Evolutionary conservation across 2,329 filamentous ascomycete genomes (phyloP).

Genomic region (Macrophomina pseudophaseolina): DNA sequence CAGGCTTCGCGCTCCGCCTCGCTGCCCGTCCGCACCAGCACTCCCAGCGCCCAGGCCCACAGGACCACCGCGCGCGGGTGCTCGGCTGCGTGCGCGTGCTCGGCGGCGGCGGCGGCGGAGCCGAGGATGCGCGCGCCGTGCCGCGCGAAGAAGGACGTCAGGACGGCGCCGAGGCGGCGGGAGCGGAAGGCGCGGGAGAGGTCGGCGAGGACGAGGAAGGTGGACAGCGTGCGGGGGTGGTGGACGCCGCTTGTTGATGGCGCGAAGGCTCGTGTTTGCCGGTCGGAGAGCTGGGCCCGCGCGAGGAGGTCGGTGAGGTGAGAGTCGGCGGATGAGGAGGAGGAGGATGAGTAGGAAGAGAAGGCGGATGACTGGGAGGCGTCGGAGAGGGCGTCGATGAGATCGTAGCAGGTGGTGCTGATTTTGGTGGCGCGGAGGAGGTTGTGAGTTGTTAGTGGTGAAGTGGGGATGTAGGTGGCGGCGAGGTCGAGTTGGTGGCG

Average conservation of each 20-base stretch:
- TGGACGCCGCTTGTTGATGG: background rate
- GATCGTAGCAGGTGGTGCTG: background rate
- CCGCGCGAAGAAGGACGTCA: slow-evolving; percentile 8
- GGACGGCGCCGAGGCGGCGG: slow-evolving; percentile 3
- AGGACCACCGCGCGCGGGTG: slow-evolving; percentile 12
- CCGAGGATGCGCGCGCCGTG: slow-evolving; percentile 6
- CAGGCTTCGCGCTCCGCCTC: slow-evolving; percentile 5
- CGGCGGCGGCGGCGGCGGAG: too few species aligned
- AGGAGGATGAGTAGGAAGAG: too few species aligned
- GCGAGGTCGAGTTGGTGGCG: slow-evolving; percentile 19
- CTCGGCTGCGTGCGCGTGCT: background rate
- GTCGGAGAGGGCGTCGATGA: slow-evolving; percentile 17
- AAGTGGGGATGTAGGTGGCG: slow-evolving; percentile 6
- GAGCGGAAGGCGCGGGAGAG: slow-evolving; percentile 15
- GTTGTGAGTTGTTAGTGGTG: background rate
- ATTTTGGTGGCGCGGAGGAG: background rate
- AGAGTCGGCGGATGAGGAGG: background rate
- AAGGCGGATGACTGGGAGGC: background rate
- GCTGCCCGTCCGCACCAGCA: slow-evolving; percentile 2
- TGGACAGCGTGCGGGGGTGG: background rate
- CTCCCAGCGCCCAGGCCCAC: slow-evolving; percentile 15
- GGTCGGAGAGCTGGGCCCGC: slow-evolving; percentile 4
- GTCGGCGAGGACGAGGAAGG: slow-evolving; percentile 21
- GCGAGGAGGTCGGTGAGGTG: background rate
- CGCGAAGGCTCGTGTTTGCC: background rate